phyloP scores from a whole-genome alignment of 352 stramenopile genomes.

The Sclerospora graminicola region DNA sequence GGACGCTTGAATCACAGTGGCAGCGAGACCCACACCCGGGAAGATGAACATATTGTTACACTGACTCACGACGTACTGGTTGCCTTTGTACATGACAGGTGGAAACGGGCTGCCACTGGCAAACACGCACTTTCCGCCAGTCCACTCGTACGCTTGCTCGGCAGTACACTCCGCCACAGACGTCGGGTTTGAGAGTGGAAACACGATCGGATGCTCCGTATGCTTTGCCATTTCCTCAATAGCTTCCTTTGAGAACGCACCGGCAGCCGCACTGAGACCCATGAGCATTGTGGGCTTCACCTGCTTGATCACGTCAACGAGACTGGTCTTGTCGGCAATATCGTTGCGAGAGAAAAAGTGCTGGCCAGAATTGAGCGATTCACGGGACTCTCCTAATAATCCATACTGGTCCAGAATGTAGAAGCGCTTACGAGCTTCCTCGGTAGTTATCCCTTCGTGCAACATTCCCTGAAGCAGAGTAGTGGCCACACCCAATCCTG shows the following conservation, averaged over 20 bases:
- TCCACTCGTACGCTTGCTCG: constrained; percentile 95
- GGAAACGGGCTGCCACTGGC: constrained; percentile 2
- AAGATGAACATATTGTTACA: constrained; percentile 99
- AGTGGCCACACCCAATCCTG: constrained; percentile 90
- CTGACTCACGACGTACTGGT: constrained; percentile 72
- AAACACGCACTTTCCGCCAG: constrained; percentile 71
- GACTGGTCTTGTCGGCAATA: constrained; percentile 54
- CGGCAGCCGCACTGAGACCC: constrained; percentile 81
- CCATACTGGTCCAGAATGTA: constrained; percentile 77
- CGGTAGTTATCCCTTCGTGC: constrained; percentile 53
- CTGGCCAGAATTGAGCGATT: constrained; percentile 57
- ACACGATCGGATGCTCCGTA: constrained; percentile 90
- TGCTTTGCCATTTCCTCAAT: constrained; percentile 85
- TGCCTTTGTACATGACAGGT: constrained; percentile 52
- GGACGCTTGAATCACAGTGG: constrained; percentile 67
- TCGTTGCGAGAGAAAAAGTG: constrained; percentile 70
- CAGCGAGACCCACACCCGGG: constrained; percentile 90
- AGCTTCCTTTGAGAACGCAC: constrained; percentile 82
- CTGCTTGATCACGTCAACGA: constrained; percentile 77
- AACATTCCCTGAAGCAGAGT: constrained; percentile 89
- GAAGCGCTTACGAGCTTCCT: constrained; percentile 63
- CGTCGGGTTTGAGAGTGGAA: constrained; percentile 95
- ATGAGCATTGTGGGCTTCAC: constrained; percentile 93
- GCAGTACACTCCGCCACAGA: constrained; percentile 94
- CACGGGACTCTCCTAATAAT: constrained; percentile 39